phyloP scores from a whole-genome alignment of 1,284 basidiomycete species.

The Irpex sp. region DNA sequence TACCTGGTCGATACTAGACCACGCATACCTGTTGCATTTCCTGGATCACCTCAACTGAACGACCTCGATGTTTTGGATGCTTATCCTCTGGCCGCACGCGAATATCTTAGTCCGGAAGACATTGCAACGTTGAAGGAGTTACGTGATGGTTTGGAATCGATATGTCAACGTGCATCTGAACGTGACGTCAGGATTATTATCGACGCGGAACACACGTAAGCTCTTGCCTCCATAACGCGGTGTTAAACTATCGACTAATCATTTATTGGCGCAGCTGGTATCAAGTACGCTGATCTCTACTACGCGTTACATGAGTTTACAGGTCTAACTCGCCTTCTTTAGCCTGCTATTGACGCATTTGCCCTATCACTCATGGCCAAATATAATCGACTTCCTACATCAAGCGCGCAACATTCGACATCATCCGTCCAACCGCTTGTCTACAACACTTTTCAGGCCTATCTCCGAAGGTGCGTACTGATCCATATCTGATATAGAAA shows the following conservation, averaged over 20 bases:
- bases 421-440: slow-evolving; percentile 54
- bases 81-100: not conserved
- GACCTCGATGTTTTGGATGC: slow-evolving; percentile 46
- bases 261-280: slow-evolving; percentile 51
- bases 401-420: not conserved
- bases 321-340: not conserved
- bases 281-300: slow-evolving; percentile 34
- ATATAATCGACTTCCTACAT: slow-evolving; percentile 60
- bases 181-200: slow-evolving; percentile 66
- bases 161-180: slow-evolving; percentile 59
- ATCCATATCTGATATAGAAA: not conserved
- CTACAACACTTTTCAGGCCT: slow-evolving; percentile 85
- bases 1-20: slow-evolving; percentile 42
- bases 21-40: slow-evolving; percentile 49
- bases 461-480: slow-evolving; percentile 60
- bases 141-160: slow-evolving; percentile 27
- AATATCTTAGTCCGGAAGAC: not conserved
- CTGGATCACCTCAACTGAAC: slow-evolving; percentile 50
- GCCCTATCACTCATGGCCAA: slow-evolving; percentile 71
- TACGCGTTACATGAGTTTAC: not conserved
- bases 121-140: not conserved
- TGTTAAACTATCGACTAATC: not conserved
- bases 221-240: slow-evolving; percentile 1
- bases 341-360: slow-evolving; percentile 82
- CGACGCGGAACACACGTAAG: slow-evolving; percentile 79